Percentiles rank a stretch among this genome's conserved stretches.
phyloP scores from a whole-genome alignment of 306 rosid species.

The Sesbania bispinosa region DNA sequence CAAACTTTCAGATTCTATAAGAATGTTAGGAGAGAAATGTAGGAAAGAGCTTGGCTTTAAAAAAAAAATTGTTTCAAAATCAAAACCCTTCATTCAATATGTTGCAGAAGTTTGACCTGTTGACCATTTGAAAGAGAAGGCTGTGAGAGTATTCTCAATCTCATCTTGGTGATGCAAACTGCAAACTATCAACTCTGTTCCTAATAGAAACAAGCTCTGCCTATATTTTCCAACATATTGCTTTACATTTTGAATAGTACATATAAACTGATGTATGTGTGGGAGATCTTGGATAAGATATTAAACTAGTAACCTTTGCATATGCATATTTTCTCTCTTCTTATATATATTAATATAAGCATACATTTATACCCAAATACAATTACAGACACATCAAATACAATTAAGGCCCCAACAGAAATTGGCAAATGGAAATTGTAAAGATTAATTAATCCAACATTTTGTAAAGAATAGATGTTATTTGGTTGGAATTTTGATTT shows the following conservation, averaged over 20 bases:
- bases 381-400: not conserved
- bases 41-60: not conserved
- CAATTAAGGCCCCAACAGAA: not conserved
- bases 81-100: not conserved
- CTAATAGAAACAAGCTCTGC: not conserved
- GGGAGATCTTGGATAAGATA: too few relatives aligned
- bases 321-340: not conserved
- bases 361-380: not conserved
- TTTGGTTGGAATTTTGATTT: not conserved
- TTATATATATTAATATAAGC: not conserved
- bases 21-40: constrained; percentile 10
- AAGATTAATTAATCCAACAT: not conserved
- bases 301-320: not conserved
- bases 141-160: too few relatives aligned
- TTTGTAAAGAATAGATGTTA: not conserved
- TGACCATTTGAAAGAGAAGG: not conserved
- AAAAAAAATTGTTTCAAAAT: not conserved
- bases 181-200: not conserved
- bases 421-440: not conserved
- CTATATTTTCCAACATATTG: not conserved
- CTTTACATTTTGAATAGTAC: not conserved
- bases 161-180: not conserved
- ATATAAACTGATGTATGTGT: not conserved
- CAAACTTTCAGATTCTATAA: constrained; percentile 3
- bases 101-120: not conserved